Evolutionary conservation across 2,329 filamentous ascomycete genomes (phyloP), one percentile per base, ranked within the genome.

Genomic region (Monilinia laxa): DNA sequence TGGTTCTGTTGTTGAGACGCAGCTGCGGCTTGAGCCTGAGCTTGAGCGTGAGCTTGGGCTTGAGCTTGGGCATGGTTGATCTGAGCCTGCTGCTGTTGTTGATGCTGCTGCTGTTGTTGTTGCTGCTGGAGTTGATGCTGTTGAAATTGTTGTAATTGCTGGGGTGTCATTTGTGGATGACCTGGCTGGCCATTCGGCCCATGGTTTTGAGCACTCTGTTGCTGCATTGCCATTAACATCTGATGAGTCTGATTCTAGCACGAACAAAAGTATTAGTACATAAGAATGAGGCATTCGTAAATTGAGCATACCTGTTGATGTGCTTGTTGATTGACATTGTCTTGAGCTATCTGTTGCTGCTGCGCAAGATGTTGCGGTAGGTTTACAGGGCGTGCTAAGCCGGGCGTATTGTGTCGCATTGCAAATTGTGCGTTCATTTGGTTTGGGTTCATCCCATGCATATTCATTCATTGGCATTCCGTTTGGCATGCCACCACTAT

Each of bases 401-500:
- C 51, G 18, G 73, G 73, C 58, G 72, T 70, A 63, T n/a, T 51
- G 69, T 84, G 78, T 72, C 86, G 80, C 55, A 83, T 81, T 56
- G 82, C 79, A 45, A 84, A 76, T 72, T 86, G 84, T 71, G 77
- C 78, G 57, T 77, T 84, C 74, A 86, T 81, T 68, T 79, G 72
- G 76, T 71, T 81, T 42, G 62, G 59, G 18, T 62, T 66, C 58
- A 60, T 60, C 28, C 28, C 58, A 60, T 60, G 62, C 51, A 64
- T 56, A n/a, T 42, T 56, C 38, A 60, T 49, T 18, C 38, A 60
- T 49, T 18, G 58, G 58, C 76, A 87, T 84, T 4, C 80, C 81
- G 75, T 88, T 84, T 47, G 80, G 83, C 76, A 87, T 84, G 4
- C 80, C 81, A 69, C 82, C 82, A 57, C 77, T 81, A 66, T 79